These are phyloP conservation scores for Cladophialophora chaetospira DNA, from an alignment of 2,329 filamentous ascomycete species.

Conservation along the genomic window DNA sequence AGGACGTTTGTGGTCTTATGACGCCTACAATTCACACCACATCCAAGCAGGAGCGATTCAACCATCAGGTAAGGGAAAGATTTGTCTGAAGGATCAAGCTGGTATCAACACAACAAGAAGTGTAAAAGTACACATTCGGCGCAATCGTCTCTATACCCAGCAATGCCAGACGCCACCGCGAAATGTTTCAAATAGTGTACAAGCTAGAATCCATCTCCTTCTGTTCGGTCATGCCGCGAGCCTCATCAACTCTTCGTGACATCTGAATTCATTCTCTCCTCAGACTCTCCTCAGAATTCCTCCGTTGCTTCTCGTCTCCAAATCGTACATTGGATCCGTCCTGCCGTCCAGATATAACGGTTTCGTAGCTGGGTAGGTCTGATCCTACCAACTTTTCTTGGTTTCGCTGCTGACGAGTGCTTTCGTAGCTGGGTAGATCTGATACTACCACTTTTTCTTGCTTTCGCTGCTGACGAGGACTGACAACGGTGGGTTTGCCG, in stretches of 20 bases:
- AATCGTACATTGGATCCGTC: neutral
- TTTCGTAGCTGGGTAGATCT: neutral
- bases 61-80: no score
- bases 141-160: no score
- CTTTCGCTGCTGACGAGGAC: neutral
- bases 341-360: neutral
- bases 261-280: neutral
- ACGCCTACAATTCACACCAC: no score
- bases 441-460: neutral
- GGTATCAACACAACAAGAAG: no score
- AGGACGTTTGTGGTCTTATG: no score
- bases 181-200: no score
- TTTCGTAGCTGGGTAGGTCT: neutral
- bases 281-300: conserved; percentile 9
- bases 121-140: no score
- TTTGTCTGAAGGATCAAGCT: no score
- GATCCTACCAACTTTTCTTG: neutral
- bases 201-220: no score
- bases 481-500: neutral
- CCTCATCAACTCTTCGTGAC: neutral
- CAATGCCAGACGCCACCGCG: no score
- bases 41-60: no score
- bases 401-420: neutral
- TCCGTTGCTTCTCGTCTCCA: neutral
- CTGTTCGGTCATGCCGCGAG: no score